phyloP scores from a whole-genome alignment of 345 rosid genomes.

The Gossypium rotundifolium region DNA sequence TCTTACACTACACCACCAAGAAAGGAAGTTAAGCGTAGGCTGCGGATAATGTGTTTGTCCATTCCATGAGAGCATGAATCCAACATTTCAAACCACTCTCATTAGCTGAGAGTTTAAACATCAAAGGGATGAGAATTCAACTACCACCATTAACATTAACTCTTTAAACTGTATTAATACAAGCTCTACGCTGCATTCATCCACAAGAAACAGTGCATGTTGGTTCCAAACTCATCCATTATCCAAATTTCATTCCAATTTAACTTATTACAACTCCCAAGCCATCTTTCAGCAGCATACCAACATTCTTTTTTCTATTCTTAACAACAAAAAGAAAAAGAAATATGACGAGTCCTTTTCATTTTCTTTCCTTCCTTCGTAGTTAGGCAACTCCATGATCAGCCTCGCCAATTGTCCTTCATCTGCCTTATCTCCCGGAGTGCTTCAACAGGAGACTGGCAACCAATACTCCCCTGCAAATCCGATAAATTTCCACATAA shows the following conservation, averaged over 20 bases:
- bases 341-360: background rate
- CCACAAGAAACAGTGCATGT: background rate
- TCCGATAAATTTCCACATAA: background rate
- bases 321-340: background rate
- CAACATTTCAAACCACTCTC: no score
- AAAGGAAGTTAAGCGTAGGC: no score
- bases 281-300: background rate
- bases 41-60: no score
- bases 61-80: no score
- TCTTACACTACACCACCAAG: no score
- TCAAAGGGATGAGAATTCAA: no score
- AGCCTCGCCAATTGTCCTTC: conserved; percentile 14
- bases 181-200: background rate
- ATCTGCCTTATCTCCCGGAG: conserved; percentile 28
- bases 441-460: conserved; percentile 57
- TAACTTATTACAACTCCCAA: background rate
- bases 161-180: background rate
- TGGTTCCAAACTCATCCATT: background rate
- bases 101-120: no score
- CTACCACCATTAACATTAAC: no score
- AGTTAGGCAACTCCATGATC: background rate
- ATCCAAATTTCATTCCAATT: background rate
- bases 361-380: background rate
- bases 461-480: conserved; percentile 52
- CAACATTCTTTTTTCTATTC: background rate